A percentile compares a stretch with the other conserved stretches of the same genome.
Evolutionary conservation across 441 rosid genomes (phyloP).

Genomic region (Hypseocharis bilobata): DNA sequence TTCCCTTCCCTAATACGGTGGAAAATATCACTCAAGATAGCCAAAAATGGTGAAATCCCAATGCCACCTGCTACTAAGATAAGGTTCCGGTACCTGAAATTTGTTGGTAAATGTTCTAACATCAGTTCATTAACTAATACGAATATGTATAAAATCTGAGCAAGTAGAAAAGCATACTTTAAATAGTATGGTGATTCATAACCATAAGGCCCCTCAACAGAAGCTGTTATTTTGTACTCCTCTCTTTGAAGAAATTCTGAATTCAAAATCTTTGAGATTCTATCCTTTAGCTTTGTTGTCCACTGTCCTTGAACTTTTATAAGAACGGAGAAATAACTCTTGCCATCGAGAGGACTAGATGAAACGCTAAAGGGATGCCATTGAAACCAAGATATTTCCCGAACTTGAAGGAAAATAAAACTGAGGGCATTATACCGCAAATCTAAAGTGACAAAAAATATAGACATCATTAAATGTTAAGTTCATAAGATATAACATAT

Average conservation of each 20-base stretch:
- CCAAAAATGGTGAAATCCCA: constrained; percentile 83
- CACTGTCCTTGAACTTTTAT: constrained; percentile 58
- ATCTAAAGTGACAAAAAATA: constrained; percentile 30
- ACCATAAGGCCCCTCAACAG: constrained; percentile 62
- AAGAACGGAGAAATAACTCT: constrained; percentile 42
- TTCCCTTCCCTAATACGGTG: constrained; percentile 52
- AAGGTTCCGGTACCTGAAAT: constrained; percentile 48
- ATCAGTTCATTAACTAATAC: neutral
- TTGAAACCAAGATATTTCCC: constrained; percentile 62
- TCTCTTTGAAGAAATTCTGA: constrained; percentile 14
- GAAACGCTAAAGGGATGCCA: constrained; percentile 73
- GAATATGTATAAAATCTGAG: neutral
- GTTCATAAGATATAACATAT: neutral
- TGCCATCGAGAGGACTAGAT: constrained; percentile 57
- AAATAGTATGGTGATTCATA: constrained; percentile 73
- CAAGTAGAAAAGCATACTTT: constrained; percentile 32
- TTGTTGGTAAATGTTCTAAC: too few species aligned
- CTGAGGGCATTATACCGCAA: constrained; percentile 72
- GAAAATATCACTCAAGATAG: constrained; percentile 61
- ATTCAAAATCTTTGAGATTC: constrained; percentile 29
- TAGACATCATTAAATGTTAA: neutral
- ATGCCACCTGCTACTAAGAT: constrained; percentile 81
- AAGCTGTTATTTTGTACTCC: constrained; percentile 44
- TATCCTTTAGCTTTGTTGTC: constrained; percentile 46
- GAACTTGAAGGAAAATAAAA: constrained; percentile 68